phyloP scores from a whole-genome alignment of 192 early-diverging fungal species.

The Haplosporangium gracile region DNA sequence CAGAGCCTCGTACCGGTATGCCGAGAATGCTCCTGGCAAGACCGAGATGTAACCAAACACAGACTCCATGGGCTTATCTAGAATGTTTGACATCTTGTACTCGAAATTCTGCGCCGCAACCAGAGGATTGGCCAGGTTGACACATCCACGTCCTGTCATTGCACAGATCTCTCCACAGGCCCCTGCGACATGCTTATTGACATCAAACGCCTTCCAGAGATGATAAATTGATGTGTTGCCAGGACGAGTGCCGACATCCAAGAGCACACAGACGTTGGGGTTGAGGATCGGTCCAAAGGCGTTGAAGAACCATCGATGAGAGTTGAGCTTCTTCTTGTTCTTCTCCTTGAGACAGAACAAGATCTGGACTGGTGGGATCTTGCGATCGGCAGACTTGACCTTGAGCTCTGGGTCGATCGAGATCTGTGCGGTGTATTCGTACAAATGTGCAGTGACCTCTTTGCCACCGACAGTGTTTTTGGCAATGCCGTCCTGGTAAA shows the following conservation, averaged over 20 bases:
- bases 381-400: constrained; percentile 61
- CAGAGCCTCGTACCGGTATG: constrained; percentile 83
- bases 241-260: constrained; percentile 88
- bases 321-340: constrained; percentile 76
- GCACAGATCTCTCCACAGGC: constrained; percentile 89
- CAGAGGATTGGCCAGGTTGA: constrained; percentile 76
- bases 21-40: constrained; percentile 88
- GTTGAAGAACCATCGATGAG: constrained; percentile 74
- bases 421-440: constrained; percentile 75
- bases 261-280: constrained; percentile 71
- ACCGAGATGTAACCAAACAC: constrained; percentile 97
- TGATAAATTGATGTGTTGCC: constrained; percentile 76
- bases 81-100: constrained; percentile 80
- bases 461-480: constrained; percentile 74
- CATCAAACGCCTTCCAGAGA: constrained; percentile 86
- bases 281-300: constrained; percentile 70
- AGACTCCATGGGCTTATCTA: constrained; percentile 88
- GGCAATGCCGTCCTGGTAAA: constrained; percentile 81
- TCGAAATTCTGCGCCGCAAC: constrained; percentile 89
- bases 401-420: constrained; percentile 68
- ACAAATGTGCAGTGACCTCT: constrained; percentile 76
- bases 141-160: constrained; percentile 69
- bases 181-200: constrained; percentile 77
- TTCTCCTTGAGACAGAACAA: constrained; percentile 86
- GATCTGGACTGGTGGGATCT: constrained; percentile 76